Evolutionary conservation across 352 stramenopile species (phyloP).

Genomic region (Phytophthora colocasiae): DNA sequence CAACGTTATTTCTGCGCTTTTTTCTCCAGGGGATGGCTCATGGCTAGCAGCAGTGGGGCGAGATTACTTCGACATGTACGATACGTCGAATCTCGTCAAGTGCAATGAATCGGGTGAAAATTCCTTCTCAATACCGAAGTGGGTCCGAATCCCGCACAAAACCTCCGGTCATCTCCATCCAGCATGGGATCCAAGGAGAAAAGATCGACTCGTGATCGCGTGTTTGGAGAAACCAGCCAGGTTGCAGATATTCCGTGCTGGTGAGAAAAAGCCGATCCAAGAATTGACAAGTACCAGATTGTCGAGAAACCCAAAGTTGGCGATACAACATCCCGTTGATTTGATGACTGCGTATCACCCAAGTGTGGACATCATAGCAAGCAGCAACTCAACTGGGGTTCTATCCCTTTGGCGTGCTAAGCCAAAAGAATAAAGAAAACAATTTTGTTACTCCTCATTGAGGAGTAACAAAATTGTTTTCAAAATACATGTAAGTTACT

Average conservation of each 20-base stretch:
- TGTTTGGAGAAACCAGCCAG: conserved; percentile 65
- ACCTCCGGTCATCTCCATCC: conserved; percentile 77
- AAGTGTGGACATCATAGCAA: conserved; percentile 60
- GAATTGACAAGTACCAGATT: conserved; percentile 51
- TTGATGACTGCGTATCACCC: conserved; percentile 83
- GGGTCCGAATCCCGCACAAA: conserved; percentile 46
- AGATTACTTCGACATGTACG: conserved; percentile 69
- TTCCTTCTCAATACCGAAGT: conserved; percentile 44
- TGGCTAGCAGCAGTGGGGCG: conserved; percentile 71
- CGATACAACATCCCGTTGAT: conserved; percentile 33
- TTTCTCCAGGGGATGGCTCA: conserved; percentile 59
- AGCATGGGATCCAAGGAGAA: conserved; percentile 71
- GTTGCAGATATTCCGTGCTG: conserved; percentile 73
- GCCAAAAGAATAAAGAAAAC: neutral
- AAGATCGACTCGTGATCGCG: conserved; percentile 65
- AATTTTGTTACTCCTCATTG: neutral
- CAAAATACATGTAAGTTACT: too few species aligned
- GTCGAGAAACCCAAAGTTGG: conserved; percentile 14
- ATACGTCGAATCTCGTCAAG: conserved; percentile 29
- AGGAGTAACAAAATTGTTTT: too few species aligned
- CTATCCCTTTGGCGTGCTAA: conserved; percentile 54
- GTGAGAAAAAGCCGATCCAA: conserved; percentile 53
- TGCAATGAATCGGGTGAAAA: conserved; percentile 31
- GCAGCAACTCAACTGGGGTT: conserved; percentile 64
- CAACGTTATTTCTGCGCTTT: conserved; percentile 80